These are phyloP conservation scores for Aurifilum marmelostoma DNA, from an alignment of 2,329 filamentous ascomycete species.

Conservation along the genomic window DNA sequence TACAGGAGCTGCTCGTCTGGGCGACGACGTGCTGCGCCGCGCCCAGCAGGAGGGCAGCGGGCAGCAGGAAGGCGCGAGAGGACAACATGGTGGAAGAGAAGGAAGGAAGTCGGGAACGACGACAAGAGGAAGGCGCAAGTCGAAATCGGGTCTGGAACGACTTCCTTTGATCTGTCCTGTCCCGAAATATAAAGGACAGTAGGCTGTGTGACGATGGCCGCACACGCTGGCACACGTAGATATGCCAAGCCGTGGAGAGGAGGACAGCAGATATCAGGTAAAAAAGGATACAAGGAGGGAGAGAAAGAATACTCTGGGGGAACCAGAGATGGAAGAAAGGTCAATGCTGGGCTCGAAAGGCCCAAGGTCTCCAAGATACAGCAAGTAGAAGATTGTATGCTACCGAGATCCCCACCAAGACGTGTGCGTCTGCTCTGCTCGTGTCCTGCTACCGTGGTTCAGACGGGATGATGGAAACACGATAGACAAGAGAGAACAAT, in stretches of 20 bases:
- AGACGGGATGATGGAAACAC: background rate
- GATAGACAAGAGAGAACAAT: background rate
- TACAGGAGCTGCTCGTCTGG: conserved; percentile 78
- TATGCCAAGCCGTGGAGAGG: background rate
- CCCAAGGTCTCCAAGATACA: background rate
- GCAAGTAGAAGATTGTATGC: background rate
- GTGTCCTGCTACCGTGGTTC: background rate
- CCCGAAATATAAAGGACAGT: background rate
- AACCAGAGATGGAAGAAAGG: background rate
- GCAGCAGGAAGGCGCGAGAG: conserved; percentile 34
- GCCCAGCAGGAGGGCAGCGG: conserved; percentile 47
- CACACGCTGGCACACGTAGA: background rate
- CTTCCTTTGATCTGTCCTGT: background rate
- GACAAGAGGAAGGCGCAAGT: no score
- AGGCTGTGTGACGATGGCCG: background rate
- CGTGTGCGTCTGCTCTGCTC: background rate
- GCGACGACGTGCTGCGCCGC: conserved; percentile 56
- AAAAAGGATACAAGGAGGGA: background rate
- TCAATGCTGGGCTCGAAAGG: background rate
- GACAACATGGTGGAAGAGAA: conserved; percentile 32
- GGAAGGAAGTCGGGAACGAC: background rate
- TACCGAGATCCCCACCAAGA: background rate
- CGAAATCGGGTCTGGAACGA: background rate
- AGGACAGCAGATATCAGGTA: background rate
- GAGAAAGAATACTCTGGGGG: background rate